Conservation (phyloP, 192 early-diverging fungal genomes). For the Gigaspora rosea region DNA sequence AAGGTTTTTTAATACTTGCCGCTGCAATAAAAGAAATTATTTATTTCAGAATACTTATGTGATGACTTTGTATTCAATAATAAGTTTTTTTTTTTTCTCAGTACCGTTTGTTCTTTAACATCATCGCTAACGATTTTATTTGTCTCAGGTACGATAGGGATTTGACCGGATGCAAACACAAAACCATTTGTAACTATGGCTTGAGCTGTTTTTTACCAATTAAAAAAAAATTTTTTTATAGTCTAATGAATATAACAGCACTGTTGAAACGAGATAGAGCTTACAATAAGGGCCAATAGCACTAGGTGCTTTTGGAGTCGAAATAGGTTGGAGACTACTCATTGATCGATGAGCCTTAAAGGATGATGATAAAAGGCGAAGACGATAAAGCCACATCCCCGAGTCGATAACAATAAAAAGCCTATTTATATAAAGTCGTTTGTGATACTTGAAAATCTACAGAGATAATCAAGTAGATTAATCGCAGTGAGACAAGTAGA, state of each 20-base stretch:
- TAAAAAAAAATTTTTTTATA: neutral
- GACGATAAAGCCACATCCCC: no score
- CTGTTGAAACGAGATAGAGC: neutral
- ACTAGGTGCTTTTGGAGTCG: slow-evolving; percentile 64
- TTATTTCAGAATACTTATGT: neutral
- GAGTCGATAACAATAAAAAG: no score
- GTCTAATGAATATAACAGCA: neutral
- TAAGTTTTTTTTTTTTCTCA: neutral
- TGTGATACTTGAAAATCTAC: no score
- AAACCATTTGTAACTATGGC: slow-evolving; percentile 83
- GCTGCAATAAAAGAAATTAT: slow-evolving; percentile 32
- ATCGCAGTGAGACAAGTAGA: no score
- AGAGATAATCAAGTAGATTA: no score
- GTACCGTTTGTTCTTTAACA: slow-evolving; percentile 71
- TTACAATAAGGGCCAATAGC: slow-evolving; percentile 81
- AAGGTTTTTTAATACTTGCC: slow-evolving; percentile 80
- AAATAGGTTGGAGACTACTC: slow-evolving; percentile 37
- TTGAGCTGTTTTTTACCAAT: slow-evolving; percentile 43
- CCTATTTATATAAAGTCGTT: no score
- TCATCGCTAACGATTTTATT: slow-evolving; percentile 74
- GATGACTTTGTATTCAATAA: neutral
- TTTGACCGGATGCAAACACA: slow-evolving; percentile 80
- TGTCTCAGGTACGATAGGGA: slow-evolving; percentile 73
- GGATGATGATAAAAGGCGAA: no score
- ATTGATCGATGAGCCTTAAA: no score